Percentiles rank a stretch among this genome's conserved stretches.
Conservation (phyloP, 2,329 filamentous ascomycete genomes). For the Lecanosticta acicola region DNA sequence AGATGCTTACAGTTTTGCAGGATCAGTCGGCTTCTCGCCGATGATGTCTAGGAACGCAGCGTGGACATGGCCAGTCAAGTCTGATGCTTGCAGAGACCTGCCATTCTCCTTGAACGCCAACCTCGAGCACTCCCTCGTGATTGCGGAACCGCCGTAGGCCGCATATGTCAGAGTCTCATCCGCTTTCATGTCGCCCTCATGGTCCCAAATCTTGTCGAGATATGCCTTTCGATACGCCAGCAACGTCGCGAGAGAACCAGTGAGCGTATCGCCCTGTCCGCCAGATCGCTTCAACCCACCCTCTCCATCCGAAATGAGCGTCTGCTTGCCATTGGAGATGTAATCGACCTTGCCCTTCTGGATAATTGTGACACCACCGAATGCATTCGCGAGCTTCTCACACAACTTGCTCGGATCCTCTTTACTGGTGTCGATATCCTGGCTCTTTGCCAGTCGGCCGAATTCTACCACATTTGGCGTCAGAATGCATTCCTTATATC, state of each 20-base stretch:
- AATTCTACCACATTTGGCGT: constrained; percentile 97
- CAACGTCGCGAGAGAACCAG: constrained; percentile 81
- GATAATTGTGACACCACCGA: constrained; percentile 84
- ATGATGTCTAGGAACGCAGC: constrained; percentile 73
- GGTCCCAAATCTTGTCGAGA: constrained; percentile 71
- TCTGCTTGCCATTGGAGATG: constrained; percentile 72
- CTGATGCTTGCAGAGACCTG: constrained; percentile 82
- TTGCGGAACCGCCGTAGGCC: constrained; percentile 77
- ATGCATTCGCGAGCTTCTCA: constrained; percentile 63
- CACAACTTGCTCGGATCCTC: constrained; percentile 55
- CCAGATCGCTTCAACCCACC: constrained; percentile 87
- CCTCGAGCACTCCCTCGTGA: constrained; percentile 86
- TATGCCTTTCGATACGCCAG: constrained; percentile 86
- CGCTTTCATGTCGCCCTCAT: constrained; percentile 49
- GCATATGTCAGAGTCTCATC: constrained; percentile 64
- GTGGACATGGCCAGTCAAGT: constrained; percentile 87
- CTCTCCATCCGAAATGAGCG: constrained; percentile 67
- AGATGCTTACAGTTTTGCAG: constrained; percentile 17
- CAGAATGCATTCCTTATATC: constrained; percentile 77
- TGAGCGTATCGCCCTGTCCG: constrained; percentile 92
- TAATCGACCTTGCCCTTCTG: constrained; percentile 82
- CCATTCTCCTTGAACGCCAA: constrained; percentile 81
- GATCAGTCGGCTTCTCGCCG: constrained; percentile 52
- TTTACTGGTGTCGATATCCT: constrained; percentile 56
- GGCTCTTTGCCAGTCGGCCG: constrained; percentile 67